Percentiles rank a stretch among this genome's conserved stretches.
Conservation (phyloP, 2,329 filamentous ascomycete species). For the Sclerotinia spermophila region DNA sequence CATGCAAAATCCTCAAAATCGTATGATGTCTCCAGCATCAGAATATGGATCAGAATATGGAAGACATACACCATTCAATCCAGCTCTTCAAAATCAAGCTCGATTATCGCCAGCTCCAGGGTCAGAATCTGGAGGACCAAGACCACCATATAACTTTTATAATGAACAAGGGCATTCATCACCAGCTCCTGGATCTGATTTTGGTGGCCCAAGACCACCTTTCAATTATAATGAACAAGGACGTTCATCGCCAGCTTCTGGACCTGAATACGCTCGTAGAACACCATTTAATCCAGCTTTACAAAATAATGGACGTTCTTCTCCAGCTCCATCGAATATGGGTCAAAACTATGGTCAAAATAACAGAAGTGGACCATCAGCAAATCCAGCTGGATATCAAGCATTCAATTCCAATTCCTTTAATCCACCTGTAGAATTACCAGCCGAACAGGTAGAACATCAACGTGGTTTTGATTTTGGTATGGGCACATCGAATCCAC, state of each 20-base stretch:
- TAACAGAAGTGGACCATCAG: neutral
- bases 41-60: slow-evolving; percentile 14
- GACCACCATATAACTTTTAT: neutral
- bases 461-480: neutral
- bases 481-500: neutral
- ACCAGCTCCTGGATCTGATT: neutral
- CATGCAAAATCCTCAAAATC: slow-evolving; percentile 13
- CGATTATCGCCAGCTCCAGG: slow-evolving; percentile 1
- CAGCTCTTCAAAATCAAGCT: slow-evolving; percentile 1
- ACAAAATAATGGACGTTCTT: neutral
- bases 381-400: neutral
- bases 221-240: slow-evolving; percentile 6
- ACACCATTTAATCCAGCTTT: slow-evolving; percentile 12
- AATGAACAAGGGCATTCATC: slow-evolving; percentile 1
- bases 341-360: neutral
- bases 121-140: neutral
- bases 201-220: neutral
- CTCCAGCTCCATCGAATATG: neutral
- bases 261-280: neutral
- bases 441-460: neutral
- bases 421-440: neutral
- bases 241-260: neutral
- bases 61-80: slow-evolving; percentile 3
- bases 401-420: neutral
- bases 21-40: slow-evolving; percentile 1